Evolutionary conservation across 305 asterid genomes (phyloP).

Genomic region (Lippia alba): DNA sequence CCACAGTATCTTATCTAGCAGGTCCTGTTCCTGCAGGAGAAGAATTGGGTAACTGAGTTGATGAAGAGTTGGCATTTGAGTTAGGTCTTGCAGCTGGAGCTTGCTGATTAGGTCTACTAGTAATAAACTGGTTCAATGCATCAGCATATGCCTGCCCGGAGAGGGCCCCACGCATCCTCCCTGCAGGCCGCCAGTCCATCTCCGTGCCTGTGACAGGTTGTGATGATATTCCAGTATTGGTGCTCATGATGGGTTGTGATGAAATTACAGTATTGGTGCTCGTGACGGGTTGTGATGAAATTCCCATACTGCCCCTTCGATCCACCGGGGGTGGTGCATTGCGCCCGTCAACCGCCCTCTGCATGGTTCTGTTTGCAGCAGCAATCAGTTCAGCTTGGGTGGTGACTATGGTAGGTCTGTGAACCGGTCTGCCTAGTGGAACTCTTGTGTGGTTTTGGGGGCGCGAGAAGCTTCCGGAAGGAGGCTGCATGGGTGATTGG

Average conservation of each 20-base stretch:
- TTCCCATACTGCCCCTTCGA: constrained; percentile 41
- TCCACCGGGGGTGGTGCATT: constrained; percentile 39
- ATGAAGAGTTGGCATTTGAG: constrained; percentile 32
- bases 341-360: constrained; percentile 39
- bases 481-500: constrained; percentile 40
- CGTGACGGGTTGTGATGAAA: constrained; percentile 38
- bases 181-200: constrained; percentile 75
- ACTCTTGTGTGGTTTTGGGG: constrained; percentile 40
- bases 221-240: constrained; percentile 34
- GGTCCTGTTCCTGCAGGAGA: constrained; percentile 29
- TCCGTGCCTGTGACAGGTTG: constrained; percentile 43
- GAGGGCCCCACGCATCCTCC: constrained; percentile 94
- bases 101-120: constrained; percentile 56
- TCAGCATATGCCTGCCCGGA: constrained; percentile 70
- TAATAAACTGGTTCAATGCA: constrained; percentile 53
- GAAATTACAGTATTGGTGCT: too few species aligned
- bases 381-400: constrained; percentile 40
- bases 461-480: constrained; percentile 36
- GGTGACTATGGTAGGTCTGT: constrained; percentile 30
- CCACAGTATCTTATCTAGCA: constrained; percentile 27
- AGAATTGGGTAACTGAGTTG: constrained; percentile 32
- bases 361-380: constrained; percentile 42
- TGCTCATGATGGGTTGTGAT: not conserved
- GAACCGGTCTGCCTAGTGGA: constrained; percentile 39
- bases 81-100: constrained; percentile 57